These are phyloP conservation scores for Cnidoscolus chayamansa DNA, from an alignment of 441 rosid species.

Conservation along the genomic window DNA sequence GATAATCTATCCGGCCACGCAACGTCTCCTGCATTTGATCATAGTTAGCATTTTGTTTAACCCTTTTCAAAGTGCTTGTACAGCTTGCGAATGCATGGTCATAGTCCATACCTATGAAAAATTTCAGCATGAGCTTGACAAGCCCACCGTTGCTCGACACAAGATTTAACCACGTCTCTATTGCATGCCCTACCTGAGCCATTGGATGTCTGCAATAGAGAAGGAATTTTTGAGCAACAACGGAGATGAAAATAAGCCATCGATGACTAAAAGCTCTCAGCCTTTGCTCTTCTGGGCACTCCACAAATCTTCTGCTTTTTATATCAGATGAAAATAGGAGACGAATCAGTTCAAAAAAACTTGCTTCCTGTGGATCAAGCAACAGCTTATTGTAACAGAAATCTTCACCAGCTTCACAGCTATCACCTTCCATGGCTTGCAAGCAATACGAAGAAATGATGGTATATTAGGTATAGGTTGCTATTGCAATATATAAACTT, in stretches of 20 bases:
- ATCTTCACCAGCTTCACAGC: conserved; percentile 10
- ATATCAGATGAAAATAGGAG: conserved; percentile 45
- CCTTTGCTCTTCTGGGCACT: conserved; percentile 28
- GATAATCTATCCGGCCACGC: conserved; percentile 45
- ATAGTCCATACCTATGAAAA: conserved; percentile 30
- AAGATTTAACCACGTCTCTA: conserved; percentile 51
- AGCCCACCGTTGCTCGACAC: conserved; percentile 50
- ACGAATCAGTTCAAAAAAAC: conserved; percentile 32
- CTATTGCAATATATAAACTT: not conserved
- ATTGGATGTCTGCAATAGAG: conserved; percentile 33
- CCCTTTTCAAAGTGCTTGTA: not conserved
- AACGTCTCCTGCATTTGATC: conserved; percentile 35
- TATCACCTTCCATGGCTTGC: conserved; percentile 26
- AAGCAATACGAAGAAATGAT: conserved; percentile 10
- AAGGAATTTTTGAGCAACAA: conserved; percentile 47
- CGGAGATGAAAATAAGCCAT: conserved; percentile 65
- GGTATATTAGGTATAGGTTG: not conserved
- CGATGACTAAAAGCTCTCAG: conserved; percentile 35
- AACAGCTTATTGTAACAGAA: conserved; percentile 29
- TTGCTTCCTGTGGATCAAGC: conserved; percentile 54
- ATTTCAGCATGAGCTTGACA: conserved; percentile 30
- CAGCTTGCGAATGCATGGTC: no score
- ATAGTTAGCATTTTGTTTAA: not conserved
- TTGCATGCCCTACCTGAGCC: conserved; percentile 30
- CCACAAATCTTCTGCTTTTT: conserved; percentile 33